Evolutionary conservation across 768 basidiomycete species (phyloP).

Genomic region (Kwoniella europaea): DNA sequence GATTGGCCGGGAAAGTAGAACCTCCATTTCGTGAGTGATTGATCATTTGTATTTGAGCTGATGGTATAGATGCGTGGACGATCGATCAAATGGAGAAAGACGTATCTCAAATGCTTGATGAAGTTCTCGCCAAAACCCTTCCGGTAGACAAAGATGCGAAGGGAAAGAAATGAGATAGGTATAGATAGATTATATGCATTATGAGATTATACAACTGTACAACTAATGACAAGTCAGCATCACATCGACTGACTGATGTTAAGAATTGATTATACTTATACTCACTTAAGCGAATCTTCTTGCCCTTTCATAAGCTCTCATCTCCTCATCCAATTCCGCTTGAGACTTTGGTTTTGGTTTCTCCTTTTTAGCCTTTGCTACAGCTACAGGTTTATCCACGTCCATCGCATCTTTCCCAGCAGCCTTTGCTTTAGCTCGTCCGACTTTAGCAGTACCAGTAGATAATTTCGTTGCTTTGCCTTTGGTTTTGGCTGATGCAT

Average conservation of each 20-base stretch:
- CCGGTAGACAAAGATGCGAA: slow-evolving; percentile 30
- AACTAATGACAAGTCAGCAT: not conserved
- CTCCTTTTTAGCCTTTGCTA: slow-evolving; percentile 16
- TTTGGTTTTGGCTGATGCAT: slow-evolving; percentile 27
- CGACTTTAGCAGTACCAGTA: slow-evolving; percentile 30
- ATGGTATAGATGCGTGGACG: slow-evolving; percentile 34
- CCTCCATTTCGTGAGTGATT: slow-evolving; percentile 50
- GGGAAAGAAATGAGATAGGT: not conserved
- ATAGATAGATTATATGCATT: slow-evolving; percentile 2
- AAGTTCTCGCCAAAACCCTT: slow-evolving; percentile 40
- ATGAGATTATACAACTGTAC: not conserved
- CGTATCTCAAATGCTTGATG: slow-evolving; percentile 45
- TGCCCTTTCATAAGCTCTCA: slow-evolving; percentile 42
- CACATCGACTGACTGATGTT: too few species aligned
- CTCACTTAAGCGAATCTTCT: slow-evolving; percentile 39
- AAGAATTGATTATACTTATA: not conserved
- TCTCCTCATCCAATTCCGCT: slow-evolving; percentile 53
- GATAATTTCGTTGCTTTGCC: slow-evolving; percentile 11
- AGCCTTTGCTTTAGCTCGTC: slow-evolving; percentile 39
- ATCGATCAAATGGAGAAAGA: slow-evolving; percentile 47
- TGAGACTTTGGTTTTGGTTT: slow-evolving; percentile 42
- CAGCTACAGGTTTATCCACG: slow-evolving; percentile 32
- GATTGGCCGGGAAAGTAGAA: slow-evolving; percentile 40
- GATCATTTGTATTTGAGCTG: slow-evolving; percentile 2
- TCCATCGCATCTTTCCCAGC: slow-evolving; percentile 36